Evolutionary conservation across 225 moss, liverwort and hornwort species (phyloP), one percentile per base, ranked within the genome.

Genomic region (Pseudisothecium myosuroides): DNA sequence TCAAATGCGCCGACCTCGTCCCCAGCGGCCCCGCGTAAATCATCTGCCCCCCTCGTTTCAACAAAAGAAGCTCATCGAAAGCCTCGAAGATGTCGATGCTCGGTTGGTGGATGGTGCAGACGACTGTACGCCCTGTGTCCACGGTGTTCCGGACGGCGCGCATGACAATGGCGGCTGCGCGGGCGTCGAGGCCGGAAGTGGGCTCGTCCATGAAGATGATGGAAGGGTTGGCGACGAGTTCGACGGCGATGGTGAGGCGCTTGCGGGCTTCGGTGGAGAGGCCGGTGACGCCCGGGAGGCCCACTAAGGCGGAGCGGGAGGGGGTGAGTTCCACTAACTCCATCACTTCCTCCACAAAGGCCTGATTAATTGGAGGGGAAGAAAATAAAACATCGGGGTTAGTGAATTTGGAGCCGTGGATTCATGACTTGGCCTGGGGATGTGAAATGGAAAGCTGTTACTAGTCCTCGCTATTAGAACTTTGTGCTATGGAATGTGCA

Each of bases 181-280:
- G 91, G 6, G 94, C 94, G 84, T 94, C 94, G 60, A 94, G 77
- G 6, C 94, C 94, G 10, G 95, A 97, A 20, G 97, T 97, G 6
- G 97, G 97, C 82, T 97, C 97, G 78, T 97, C 97, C 97, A 97
- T 97, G 66, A 97, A 97, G 49, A 97, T 96, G 75, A 97, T 97
- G 28, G 97, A 97, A 10, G 97, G 97, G 60, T 97, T 97, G 28
- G 97, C 94, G 41, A 97, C 97, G 17, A 97, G 93, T 73, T 97
- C 97, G 68, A 97, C 97, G 27, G 97, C 97, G 65, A 97, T 95
- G 32, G 97, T 97, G 63, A 97, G 89, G 4, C 97, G 95, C 82
- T 97, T 97, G 59, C 97, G 94, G 50, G 96, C 96, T 68, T 97
- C 97, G 1, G 96, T 96, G 47, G 97, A 96, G 54, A 97, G 89